These are phyloP conservation scores for Lipomyces mesembrius DNA, from an alignment of 805 yeast species.

Conservation along the genomic window DNA sequence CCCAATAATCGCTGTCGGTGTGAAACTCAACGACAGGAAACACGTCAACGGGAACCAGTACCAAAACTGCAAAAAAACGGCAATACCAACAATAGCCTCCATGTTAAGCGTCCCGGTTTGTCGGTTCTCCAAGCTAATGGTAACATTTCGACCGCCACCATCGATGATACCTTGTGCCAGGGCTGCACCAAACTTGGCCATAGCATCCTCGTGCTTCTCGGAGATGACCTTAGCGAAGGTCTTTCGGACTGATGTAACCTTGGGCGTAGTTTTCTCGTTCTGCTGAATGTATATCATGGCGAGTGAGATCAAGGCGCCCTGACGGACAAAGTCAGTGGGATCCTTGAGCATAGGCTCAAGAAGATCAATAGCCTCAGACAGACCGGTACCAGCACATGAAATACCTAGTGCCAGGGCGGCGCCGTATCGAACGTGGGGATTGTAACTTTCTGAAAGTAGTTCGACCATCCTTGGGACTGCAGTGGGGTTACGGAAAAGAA, in stretches of 20 bases:
- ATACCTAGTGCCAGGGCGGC: constrained; percentile 97
- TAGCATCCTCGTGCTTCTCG: constrained; percentile 92
- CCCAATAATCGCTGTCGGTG: constrained; percentile 90
- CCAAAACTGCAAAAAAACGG: constrained; percentile 93
- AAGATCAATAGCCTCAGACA: constrained; percentile 86
- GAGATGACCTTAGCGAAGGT: constrained; percentile 74
- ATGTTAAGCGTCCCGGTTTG: constrained; percentile 89
- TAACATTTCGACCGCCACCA: constrained; percentile 98
- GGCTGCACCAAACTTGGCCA: constrained; percentile 97
- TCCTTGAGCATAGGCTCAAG: constrained; percentile 91
- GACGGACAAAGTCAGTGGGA: constrained; percentile 95
- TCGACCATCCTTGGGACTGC: constrained; percentile 96
- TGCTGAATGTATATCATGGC: constrained; percentile 89
- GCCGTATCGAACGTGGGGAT: constrained; percentile 98
- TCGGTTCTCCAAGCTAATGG: constrained; percentile 83
- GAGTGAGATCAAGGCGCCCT: constrained; percentile 92
- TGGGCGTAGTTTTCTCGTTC: constrained; percentile 80
- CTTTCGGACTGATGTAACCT: constrained; percentile 76
- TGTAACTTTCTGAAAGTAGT: constrained; percentile 88
- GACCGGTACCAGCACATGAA: constrained; percentile 93
- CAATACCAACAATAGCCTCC: constrained; percentile 88
- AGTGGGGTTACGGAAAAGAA: constrained; percentile 84
- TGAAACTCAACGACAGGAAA: constrained; percentile 85
- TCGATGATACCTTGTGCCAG: constrained; percentile 96
- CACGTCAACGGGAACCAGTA: constrained; percentile 98